phyloP scores from a whole-genome alignment of 441 rosid species.

The Bruguiera hainesii region DNA sequence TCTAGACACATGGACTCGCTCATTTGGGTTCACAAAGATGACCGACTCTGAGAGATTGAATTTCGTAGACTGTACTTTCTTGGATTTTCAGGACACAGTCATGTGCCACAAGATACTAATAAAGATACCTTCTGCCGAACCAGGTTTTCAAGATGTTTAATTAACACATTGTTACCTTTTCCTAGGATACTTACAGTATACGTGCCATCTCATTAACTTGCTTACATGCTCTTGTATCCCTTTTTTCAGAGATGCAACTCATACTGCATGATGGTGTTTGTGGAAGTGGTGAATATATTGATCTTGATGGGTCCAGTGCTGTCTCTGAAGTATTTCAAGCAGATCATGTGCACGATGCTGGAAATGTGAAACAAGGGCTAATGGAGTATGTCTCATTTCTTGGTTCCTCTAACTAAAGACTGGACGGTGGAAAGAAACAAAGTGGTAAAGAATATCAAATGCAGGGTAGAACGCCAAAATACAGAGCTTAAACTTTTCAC shows the following conservation, averaged over 20 bases:
- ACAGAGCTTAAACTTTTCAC: background rate
- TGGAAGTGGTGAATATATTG: constrained; percentile 23
- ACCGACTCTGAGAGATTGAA: constrained; percentile 42
- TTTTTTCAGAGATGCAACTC: constrained; percentile 34
- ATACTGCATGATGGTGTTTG: constrained; percentile 23
- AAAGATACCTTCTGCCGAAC: constrained; percentile 26
- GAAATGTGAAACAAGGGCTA: constrained; percentile 28
- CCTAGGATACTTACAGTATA: constrained; percentile 1
- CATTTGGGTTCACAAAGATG: constrained; percentile 77
- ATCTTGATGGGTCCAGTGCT: constrained; percentile 33
- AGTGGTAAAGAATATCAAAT: background rate
- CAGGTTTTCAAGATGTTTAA: constrained; percentile 35
- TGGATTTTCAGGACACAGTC: constrained; percentile 68
- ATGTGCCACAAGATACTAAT: constrained; percentile 61
- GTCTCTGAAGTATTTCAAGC: constrained; percentile 36
- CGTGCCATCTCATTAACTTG: constrained; percentile 1
- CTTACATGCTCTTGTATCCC: constrained; percentile 9
- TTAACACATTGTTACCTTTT: constrained; percentile 4
- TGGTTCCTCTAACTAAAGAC: constrained; percentile 8
- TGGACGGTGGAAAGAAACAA: background rate
- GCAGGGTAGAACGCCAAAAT: background rate
- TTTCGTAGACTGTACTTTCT: constrained; percentile 48
- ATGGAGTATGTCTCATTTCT: constrained; percentile 37
- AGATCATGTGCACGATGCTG: constrained; percentile 30
- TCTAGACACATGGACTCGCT: constrained; percentile 63